Base-by-base conservation (phyloP, 176 grass and related monocot genomes). In the Oryza glumipatula region DNA sequence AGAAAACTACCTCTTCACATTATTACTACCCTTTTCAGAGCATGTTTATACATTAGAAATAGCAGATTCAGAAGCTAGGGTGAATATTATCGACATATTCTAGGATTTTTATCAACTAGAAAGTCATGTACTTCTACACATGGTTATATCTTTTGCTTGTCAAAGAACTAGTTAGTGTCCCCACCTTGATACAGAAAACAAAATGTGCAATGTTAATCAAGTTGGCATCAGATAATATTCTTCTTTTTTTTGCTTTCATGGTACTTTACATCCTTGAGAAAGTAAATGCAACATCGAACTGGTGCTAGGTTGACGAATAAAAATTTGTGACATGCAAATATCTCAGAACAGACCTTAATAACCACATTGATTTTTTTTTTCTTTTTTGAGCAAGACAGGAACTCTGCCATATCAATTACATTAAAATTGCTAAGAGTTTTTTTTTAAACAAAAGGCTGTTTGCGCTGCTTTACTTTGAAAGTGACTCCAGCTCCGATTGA, bases 1-100 rank as follows among this genome's bases (percentile, higher is more conserved):
- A 54, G 16, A 80, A 44, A 67, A 26, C 47, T n/a, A 3, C 6
- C 13, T 77, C 67, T 41, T 70, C 47, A 22, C 30, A 32, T 32
- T 32, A 32, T 32, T 32, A 28, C 30, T 32, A 32, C 70, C 16
- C 8, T 32, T 32, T 32, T 17, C 11, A 4, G 48, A 74, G 11
- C 19, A 45, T 58, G 45, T 60, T 80, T 68, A 54, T 28, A 56
- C 36, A 80, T 74, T 76, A 54, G n/a, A 43, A 39, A 67, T 56
- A 7, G 36, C 6, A 38, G 11, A 72, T 51, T 16, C 9, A n/a
- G 51, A 52, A 52, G 15, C 23, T 17, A 64, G 58, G 47, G 33
- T 80, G 2, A 28, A 24, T 39, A 75, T 63, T n/a, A 23, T 36
- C 8, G 21, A 12, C 61, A 54, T 28, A 54, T 36, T 79, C 15